Percentiles rank a stretch among this genome's conserved stretches.
Conservation (phyloP, 768 basidiomycete genomes). For the Lactarius hengduanensis region DNA sequence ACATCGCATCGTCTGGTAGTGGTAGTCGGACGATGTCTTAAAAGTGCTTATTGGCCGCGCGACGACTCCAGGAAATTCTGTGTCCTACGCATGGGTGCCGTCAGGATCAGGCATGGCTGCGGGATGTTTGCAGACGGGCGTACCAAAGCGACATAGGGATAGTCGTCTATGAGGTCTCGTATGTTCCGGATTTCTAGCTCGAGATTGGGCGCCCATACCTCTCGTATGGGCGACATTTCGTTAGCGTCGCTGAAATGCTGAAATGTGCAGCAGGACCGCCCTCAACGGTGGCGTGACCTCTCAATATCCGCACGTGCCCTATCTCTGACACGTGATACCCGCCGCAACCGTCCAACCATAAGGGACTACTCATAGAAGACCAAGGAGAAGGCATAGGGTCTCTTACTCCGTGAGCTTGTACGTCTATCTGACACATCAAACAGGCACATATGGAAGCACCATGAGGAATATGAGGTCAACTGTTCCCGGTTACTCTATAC, state of each 20-base stretch:
- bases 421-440: constrained; percentile 29
- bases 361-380: neutral
- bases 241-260: neutral
- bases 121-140: constrained; percentile 30
- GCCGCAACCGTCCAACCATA: neutral
- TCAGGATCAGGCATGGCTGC: constrained; percentile 21
- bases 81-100: constrained; percentile 62
- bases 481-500: constrained; percentile 11
- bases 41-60: constrained; percentile 95
- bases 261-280: neutral
- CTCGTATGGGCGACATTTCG: constrained; percentile 78
- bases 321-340: constrained; percentile 18
- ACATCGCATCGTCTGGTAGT: constrained; percentile 99
- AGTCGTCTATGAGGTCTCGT: constrained; percentile 82
- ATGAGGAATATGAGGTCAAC: constrained; percentile 29
- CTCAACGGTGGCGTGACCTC: constrained; percentile 13
- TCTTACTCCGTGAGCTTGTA: constrained; percentile 22
- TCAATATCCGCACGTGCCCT: constrained; percentile 14
- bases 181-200: constrained; percentile 90
- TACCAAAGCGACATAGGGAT: constrained; percentile 95
- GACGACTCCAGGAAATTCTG: constrained; percentile 98
- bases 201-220: constrained; percentile 94
- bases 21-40: constrained; percentile 96
- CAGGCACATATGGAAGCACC: constrained; percentile 27
- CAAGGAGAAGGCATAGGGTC: neutral